A percentile compares a stretch with the other conserved stretches of the same genome.
These are phyloP conservation scores for Acidomyces sp. DNA, from an alignment of 495 filamentous ascomycete species.

Conservation along the genomic window DNA sequence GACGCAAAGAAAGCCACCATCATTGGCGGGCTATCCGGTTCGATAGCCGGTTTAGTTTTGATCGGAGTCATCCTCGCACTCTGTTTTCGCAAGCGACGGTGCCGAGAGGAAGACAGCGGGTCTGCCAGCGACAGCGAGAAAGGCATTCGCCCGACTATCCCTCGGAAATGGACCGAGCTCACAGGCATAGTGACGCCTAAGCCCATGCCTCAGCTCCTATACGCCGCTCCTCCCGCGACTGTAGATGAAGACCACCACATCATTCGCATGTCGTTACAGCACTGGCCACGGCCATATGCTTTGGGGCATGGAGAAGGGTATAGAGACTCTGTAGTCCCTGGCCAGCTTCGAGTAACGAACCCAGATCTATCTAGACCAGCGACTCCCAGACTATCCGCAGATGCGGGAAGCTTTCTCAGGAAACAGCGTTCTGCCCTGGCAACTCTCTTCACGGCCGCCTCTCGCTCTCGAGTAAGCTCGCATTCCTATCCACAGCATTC, in stretches of 20 bases:
- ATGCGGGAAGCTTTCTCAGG: conserved; percentile 4
- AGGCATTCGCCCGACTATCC: conserved; percentile 2
- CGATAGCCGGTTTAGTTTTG: conserved; percentile 13
- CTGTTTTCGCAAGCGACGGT: conserved; percentile 9
- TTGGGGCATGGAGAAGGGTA: conserved; percentile 10
- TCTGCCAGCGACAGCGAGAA: conserved; percentile 1
- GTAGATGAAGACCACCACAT: conserved; percentile 15
- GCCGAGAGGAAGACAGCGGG: neutral
- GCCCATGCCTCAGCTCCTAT: conserved; percentile 1
- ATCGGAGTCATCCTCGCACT: conserved; percentile 11
- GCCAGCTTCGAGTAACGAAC: conserved; percentile 12
- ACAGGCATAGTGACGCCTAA: conserved; percentile 1
- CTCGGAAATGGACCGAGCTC: conserved; percentile 10
- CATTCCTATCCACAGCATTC: neutral
- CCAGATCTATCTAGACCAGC: conserved; percentile 10
- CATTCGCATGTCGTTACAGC: conserved; percentile 13
- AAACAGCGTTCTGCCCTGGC: conserved; percentile 12
- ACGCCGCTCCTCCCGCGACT: conserved; percentile 2
- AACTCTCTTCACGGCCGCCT: conserved; percentile 4
- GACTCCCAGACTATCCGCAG: conserved; percentile 6
- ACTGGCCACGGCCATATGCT: conserved; percentile 17
- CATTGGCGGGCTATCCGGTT: conserved; percentile 13
- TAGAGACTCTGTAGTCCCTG: conserved; percentile 14
- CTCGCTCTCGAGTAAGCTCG: conserved; percentile 8
- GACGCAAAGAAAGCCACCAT: conserved; percentile 8